These are phyloP conservation scores for Neospora caninum DNA, from an alignment of 169 alveolate species.

Conservation along the genomic window DNA sequence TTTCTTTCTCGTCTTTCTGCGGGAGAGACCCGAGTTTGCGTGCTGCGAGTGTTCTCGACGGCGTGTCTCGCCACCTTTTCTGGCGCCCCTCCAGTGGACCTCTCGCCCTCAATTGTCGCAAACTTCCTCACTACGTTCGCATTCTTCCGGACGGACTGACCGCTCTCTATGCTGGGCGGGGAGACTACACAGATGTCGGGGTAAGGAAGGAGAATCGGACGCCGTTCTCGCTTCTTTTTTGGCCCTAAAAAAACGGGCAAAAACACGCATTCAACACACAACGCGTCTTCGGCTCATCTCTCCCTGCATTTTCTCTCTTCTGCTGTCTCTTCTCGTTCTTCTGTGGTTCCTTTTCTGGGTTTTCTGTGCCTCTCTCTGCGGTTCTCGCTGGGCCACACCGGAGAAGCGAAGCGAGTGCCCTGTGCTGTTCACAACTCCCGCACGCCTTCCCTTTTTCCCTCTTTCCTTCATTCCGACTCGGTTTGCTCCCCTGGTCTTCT, in stretches of 20 bases:
- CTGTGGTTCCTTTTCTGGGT: neutral
- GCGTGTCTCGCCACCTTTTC: neutral
- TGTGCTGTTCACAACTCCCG: neutral
- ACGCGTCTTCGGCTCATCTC: too few species aligned
- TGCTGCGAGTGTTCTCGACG: neutral
- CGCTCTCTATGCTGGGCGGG: conserved; percentile 70
- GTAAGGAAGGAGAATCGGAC: conserved; percentile 38
- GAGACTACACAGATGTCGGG: conserved; percentile 78
- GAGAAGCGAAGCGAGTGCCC: too few species aligned
- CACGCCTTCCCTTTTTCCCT: neutral
- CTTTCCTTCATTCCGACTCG: neutral
- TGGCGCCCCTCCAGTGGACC: conserved; percentile 60
- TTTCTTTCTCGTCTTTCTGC: neutral
- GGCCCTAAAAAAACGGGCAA: too few species aligned
- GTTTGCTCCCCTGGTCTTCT: neutral
- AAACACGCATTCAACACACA: too few species aligned
- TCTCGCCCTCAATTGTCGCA: conserved; percentile 61
- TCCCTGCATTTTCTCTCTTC: neutral
- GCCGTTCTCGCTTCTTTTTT: neutral
- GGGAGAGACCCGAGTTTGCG: neutral
- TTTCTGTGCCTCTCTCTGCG: neutral
- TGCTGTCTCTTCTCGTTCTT: neutral
- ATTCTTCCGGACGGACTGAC: conserved; percentile 70
- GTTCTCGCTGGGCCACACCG: too few species aligned
- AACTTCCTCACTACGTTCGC: conserved; percentile 70